A percentile compares a stretch with the other conserved stretches of the same genome.
These are phyloP conservation scores for Tetraselmis chui DNA, from an alignment of 139 green algal genomes.

Conservation along the genomic window DNA sequence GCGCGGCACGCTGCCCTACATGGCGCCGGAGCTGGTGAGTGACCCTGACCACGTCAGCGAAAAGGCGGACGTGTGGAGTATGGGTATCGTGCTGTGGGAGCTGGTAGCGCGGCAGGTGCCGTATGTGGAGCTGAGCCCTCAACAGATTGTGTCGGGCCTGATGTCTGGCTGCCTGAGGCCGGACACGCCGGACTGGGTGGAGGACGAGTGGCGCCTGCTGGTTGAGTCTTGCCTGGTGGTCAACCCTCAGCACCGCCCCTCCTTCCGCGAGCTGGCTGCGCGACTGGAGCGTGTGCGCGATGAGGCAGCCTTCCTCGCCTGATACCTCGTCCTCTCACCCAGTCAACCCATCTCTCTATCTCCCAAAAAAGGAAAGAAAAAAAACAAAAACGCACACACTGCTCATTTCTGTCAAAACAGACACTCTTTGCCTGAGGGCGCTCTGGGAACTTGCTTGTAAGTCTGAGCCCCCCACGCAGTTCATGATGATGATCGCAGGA, in stretches of 20 bases:
- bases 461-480: too few species aligned
- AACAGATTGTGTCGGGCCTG: slow-evolving; percentile 60
- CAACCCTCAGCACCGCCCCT: slow-evolving; percentile 47
- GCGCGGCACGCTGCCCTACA: slow-evolving; percentile 49
- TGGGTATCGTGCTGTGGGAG: slow-evolving; percentile 60
- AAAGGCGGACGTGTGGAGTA: slow-evolving; percentile 50
- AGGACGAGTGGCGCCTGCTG: slow-evolving; percentile 65
- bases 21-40: slow-evolving; percentile 51
- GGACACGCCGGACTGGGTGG: slow-evolving; percentile 56
- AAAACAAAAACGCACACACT: too few species aligned
- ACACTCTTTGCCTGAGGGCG: too few species aligned
- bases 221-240: slow-evolving; percentile 70
- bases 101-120: slow-evolving; percentile 41
- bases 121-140: slow-evolving; percentile 50
- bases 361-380: too few species aligned
- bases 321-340: too few species aligned
- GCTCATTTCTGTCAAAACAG: too few species aligned
- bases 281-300: slow-evolving; percentile 52
- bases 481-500: too few species aligned
- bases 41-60: slow-evolving; percentile 44
- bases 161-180: slow-evolving; percentile 54
- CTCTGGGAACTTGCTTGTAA: too few species aligned
- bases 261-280: slow-evolving; percentile 53
- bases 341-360: too few species aligned
- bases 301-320: slow-evolving; percentile 1